These are phyloP conservation scores for Elymus sibiricus DNA, from an alignment of 176 grass and related monocot genomes.

Conservation along the genomic window DNA sequence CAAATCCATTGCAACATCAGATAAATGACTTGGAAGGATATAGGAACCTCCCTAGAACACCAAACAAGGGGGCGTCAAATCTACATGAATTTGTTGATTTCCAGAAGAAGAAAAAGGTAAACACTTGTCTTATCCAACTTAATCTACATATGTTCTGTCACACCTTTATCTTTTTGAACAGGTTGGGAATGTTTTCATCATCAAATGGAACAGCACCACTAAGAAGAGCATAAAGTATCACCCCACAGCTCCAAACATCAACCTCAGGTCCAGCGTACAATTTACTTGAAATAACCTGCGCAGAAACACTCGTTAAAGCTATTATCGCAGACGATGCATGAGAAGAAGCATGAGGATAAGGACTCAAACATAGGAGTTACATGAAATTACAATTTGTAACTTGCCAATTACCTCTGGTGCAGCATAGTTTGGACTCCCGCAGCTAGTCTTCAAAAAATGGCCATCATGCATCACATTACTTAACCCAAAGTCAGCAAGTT, in stretches of 20 bases:
- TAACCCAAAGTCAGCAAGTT: conserved; percentile 94
- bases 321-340: not conserved
- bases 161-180: conserved; percentile 97
- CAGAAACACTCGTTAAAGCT: conserved; percentile 2
- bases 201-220: conserved; percentile 95
- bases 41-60: conserved; percentile 70
- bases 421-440: conserved; percentile 94
- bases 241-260: conserved; percentile 98
- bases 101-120: not conserved
- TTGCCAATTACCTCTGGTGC: conserved; percentile 98
- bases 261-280: conserved; percentile 88
- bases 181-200: conserved; percentile 82
- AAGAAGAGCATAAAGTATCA: conserved; percentile 96
- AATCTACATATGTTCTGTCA: conserved; percentile 5
- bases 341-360: conserved; percentile 10
- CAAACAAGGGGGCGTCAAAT: conserved; percentile 9
- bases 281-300: conserved; percentile 87
- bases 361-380: too few species aligned
- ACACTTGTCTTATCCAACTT: not conserved
- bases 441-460: conserved; percentile 97
- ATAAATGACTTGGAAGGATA: conserved; percentile 89
- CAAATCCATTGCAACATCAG: conserved; percentile 78
- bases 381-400: too few species aligned
- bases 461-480: conserved; percentile 96
- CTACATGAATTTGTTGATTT: not conserved